Percentiles rank a stretch among this genome's conserved stretches.
phyloP scores from a whole-genome alignment of 2,329 filamentous ascomycete genomes.

The Monosporascus sp. region DNA sequence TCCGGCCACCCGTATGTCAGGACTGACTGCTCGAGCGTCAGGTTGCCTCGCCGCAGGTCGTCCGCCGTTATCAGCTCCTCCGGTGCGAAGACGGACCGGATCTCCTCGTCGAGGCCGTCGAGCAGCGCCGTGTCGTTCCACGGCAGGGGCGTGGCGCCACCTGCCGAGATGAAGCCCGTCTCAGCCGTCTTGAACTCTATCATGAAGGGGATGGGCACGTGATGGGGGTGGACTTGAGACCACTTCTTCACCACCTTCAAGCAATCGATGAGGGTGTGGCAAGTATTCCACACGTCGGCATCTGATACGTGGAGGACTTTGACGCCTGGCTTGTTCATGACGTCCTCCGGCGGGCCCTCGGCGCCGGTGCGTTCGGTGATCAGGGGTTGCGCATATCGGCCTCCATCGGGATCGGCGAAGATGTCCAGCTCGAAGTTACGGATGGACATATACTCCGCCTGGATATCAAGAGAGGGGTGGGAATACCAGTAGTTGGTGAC shows the following conservation, averaged over 20 bases:
- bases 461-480: slow-evolving; percentile 37
- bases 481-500: slow-evolving; percentile 41
- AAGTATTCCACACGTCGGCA: slow-evolving; percentile 38
- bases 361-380: slow-evolving; percentile 35
- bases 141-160: slow-evolving; percentile 32
- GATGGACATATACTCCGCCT: slow-evolving; percentile 39
- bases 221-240: slow-evolving; percentile 35
- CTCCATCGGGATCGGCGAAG: slow-evolving; percentile 41
- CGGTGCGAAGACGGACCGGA: slow-evolving; percentile 34
- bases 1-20: slow-evolving; percentile 43
- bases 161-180: slow-evolving; percentile 5
- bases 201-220: slow-evolving; percentile 43
- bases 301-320: slow-evolving; percentile 48
- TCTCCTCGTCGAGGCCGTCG: slow-evolving; percentile 43
- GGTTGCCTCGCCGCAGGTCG: slow-evolving; percentile 32
- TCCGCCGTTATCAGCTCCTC: slow-evolving; percentile 41
- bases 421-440: slow-evolving; percentile 44
- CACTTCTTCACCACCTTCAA: slow-evolving; percentile 37
- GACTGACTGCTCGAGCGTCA: slow-evolving; percentile 39
- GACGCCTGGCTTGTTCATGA: slow-evolving; percentile 35
- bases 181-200: slow-evolving; percentile 41
- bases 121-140: slow-evolving; percentile 38
- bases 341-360: slow-evolving; percentile 30
- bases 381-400: slow-evolving; percentile 38
- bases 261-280: slow-evolving; percentile 40